These are phyloP conservation scores for Cercospora sp. DNA, from an alignment of 2,329 filamentous ascomycete species.

Conservation along the genomic window DNA sequence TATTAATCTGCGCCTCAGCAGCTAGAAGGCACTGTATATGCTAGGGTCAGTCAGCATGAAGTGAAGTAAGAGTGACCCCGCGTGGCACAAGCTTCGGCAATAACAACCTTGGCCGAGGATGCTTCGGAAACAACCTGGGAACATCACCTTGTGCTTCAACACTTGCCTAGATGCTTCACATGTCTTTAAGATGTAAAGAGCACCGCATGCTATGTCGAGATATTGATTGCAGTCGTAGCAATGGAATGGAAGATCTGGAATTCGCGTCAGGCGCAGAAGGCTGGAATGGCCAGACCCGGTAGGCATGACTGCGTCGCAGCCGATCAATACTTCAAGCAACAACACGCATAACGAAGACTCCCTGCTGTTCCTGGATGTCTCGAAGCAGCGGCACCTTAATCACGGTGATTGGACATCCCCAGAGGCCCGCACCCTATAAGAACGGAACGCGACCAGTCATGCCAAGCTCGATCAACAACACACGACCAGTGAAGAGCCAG, in stretches of 20 bases:
- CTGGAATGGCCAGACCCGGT: neutral
- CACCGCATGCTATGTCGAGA: neutral
- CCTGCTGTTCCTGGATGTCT: neutral
- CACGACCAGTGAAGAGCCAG: neutral
- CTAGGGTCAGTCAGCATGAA: neutral
- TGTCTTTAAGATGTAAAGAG: too few species aligned
- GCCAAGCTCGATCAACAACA: neutral
- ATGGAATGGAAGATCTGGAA: neutral
- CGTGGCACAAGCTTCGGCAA: slow-evolving; percentile 3
- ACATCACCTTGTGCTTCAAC: neutral
- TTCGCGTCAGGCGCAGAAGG: neutral
- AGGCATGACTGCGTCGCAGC: neutral
- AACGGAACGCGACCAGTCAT: neutral
- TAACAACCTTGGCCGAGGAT: slow-evolving; percentile 1
- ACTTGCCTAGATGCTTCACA: neutral
- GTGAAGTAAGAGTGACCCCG: neutral
- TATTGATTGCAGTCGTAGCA: neutral
- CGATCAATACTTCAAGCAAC: neutral
- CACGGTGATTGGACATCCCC: neutral
- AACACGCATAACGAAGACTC: neutral
- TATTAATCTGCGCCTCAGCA: neutral
- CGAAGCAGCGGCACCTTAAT: neutral
- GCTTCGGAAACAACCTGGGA: neutral
- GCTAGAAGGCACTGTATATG: neutral
- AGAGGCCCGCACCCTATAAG: neutral